Evolutionary conservation across 2,329 filamentous ascomycete genomes (phyloP).

Genomic region (Cladosporium sp.): DNA sequence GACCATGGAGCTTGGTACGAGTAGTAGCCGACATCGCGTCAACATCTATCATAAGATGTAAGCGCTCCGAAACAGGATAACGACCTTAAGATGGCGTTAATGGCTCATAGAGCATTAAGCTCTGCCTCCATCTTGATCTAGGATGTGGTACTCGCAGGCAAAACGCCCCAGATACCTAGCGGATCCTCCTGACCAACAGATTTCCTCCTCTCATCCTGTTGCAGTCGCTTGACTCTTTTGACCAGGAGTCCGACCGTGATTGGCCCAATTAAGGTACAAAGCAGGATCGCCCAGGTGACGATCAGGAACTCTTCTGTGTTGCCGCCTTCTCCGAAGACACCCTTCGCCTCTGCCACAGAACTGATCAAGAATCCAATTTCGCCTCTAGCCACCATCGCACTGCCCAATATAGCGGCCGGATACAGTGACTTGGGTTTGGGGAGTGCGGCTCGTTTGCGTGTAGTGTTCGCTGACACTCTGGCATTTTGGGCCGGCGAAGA

Average conservation of each 20-base stretch:
- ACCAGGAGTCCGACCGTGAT: constrained; percentile 50
- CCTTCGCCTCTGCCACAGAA: constrained; percentile 57
- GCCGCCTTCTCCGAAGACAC: constrained; percentile 39
- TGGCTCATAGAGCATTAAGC: no score
- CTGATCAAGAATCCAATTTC: constrained; percentile 78
- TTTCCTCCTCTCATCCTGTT: constrained; percentile 29
- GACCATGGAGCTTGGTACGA: no score
- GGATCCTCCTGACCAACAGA: constrained; percentile 33
- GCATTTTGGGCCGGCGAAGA: neutral
- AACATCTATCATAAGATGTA: no score
- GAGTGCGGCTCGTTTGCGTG: constrained; percentile 9
- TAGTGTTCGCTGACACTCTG: constrained; percentile 1
- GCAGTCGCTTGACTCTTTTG: constrained; percentile 41
- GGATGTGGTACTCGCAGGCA: neutral
- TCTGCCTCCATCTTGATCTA: neutral
- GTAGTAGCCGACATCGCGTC: no score
- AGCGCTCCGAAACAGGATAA: no score
- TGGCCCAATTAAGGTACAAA: constrained; percentile 55
- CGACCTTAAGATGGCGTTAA: no score
- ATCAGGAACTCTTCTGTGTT: constrained; percentile 49
- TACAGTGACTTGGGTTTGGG: constrained; percentile 60
- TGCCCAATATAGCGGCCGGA: constrained; percentile 61
- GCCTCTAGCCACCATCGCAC: constrained; percentile 71
- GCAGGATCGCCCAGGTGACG: constrained; percentile 54
- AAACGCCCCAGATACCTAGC: constrained; percentile 43